Base-by-base conservation (phyloP, 176 grass and related monocot species). In the Otatea glauca region DNA sequence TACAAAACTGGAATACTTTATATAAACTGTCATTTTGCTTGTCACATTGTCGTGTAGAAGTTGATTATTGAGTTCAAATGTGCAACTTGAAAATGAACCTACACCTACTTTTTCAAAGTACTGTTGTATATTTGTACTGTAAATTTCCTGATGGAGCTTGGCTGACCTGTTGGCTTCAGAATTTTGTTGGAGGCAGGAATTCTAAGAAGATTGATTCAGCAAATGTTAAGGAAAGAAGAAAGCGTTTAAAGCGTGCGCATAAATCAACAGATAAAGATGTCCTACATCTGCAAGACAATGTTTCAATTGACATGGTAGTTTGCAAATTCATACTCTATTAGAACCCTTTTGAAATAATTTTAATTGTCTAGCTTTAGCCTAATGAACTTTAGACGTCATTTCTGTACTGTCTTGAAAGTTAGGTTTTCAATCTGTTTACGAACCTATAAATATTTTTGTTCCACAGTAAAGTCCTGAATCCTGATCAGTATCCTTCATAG, bases 241-340 rank as follows among this genome's bases (percentile, higher is more conserved):
- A 88, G 76, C 63, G 27, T 88, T 84, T 89, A 83, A 85, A 88
- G 47, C 23, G 7, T 56, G 53, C 20, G 1, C 60, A 78, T 50
- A 87, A 72, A 25, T 87, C 91, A 87, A 68, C 3, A 7, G 60
- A 91, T 60, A 88, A 51, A 83, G 72, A 84, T 76, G 38, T 65
- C 25, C 82, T 70, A 68, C 42, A 82, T 24, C 17, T 17, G 56
- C 78, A 74, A 59, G 72, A 87, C 59, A 78, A 85, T 72, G 70
- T 63, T 67, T 74, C 89, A 27, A 63, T 74, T 58, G 47, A 48
- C 55, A 84, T 37, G 83, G 92, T 94, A 94, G 66, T 83, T 37
- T 81, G 44, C 39, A 67, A 58, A 10, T 73, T 45, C 39, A 29
- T 72, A 56, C 11, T 66, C 59, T 37, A 35, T 66, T 42, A 72